phyloP scores from a whole-genome alignment of 768 basidiomycete genomes.

The Naganishia antarctica region DNA sequence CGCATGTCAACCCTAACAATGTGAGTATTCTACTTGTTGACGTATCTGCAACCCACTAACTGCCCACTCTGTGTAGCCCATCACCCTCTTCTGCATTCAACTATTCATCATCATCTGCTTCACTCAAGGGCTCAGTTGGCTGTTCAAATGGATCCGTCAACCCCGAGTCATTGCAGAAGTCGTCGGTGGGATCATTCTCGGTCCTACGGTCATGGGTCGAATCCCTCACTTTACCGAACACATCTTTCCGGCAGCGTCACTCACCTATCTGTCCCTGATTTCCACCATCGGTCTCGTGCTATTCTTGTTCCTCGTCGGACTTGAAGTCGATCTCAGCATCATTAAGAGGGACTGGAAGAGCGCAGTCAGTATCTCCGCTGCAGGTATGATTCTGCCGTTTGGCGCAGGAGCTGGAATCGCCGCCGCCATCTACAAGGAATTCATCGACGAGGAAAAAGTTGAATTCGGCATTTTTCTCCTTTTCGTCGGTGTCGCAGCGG shows the following conservation, averaged over 20 bases:
- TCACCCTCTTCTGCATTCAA: slow-evolving; percentile 49
- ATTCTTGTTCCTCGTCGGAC: slow-evolving; percentile 70
- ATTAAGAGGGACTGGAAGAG: slow-evolving; percentile 62
- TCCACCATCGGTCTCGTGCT: slow-evolving; percentile 61
- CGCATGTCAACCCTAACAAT: slow-evolving; percentile 59
- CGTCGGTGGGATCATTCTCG: slow-evolving; percentile 80
- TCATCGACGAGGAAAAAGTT: slow-evolving; percentile 55
- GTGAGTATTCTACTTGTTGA: slow-evolving; percentile 74
- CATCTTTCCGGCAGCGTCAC: slow-evolving; percentile 70
- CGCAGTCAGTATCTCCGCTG: slow-evolving; percentile 59
- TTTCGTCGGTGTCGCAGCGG: slow-evolving; percentile 75
- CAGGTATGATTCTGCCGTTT: slow-evolving; percentile 71
- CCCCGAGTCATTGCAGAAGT: slow-evolving; percentile 93
- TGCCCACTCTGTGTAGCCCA: slow-evolving; percentile 31
- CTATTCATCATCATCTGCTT: slow-evolving; percentile 74
- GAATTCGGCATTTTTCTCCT: slow-evolving; percentile 77
- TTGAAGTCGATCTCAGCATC: slow-evolving; percentile 73
- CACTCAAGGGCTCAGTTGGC: slow-evolving; percentile 65
- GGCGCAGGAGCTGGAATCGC: slow-evolving; percentile 72
- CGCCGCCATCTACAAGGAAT: slow-evolving; percentile 69
- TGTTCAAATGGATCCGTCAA: slow-evolving; percentile 68
- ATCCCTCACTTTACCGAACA: slow-evolving; percentile 74
- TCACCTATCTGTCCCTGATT: slow-evolving; percentile 64
- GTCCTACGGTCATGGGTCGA: slow-evolving; percentile 68
- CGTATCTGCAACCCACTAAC: slow-evolving; percentile 54